phyloP scores from a whole-genome alignment of 352 stramenopile species.

The Blastocystis sp. region DNA sequence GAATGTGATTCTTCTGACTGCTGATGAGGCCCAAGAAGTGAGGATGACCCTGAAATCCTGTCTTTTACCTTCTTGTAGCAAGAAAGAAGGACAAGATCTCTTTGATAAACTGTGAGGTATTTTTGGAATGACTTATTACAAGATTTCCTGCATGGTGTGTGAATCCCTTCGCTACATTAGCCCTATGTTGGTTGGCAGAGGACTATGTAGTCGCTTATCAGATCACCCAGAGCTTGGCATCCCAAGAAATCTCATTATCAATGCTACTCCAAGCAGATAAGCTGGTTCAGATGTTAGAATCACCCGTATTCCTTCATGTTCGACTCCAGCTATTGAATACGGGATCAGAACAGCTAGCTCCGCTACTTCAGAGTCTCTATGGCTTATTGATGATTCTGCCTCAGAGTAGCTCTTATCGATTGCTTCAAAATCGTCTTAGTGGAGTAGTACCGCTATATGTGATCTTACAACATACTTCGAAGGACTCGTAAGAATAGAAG shows the following conservation, averaged over 20 bases:
- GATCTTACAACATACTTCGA: not conserved
- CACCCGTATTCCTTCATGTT: slow-evolving; percentile 95
- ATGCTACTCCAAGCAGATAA: slow-evolving; percentile 99
- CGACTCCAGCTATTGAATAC: slow-evolving; percentile 89
- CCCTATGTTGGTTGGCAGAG: slow-evolving; percentile 90
- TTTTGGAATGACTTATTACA: not conserved
- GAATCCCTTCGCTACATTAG: slow-evolving; percentile 82
- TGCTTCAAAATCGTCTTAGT: slow-evolving; percentile 54
- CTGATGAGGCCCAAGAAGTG: slow-evolving; percentile 75
- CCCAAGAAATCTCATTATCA: slow-evolving; percentile 88
- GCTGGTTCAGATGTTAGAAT: slow-evolving; percentile 96
- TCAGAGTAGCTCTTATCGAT: slow-evolving; percentile 41
- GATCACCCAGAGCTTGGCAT: slow-evolving; percentile 90
- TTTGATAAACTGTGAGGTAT: not conserved
- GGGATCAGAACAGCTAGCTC: not conserved
- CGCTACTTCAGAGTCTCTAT: slow-evolving; percentile 60
- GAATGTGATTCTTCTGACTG: slow-evolving; percentile 96
- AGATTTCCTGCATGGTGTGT: slow-evolving; percentile 81
- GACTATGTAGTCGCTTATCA: slow-evolving; percentile 90
- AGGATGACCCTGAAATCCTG: slow-evolving; percentile 68
- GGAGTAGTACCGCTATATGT: slow-evolving; percentile 43
- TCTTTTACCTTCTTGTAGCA: slow-evolving; percentile 70
- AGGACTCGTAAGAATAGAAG: not conserved
- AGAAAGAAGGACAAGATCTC: slow-evolving; percentile 21
- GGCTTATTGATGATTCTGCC: slow-evolving; percentile 61